Percentiles rank a stretch among this genome's conserved stretches.
Conservation (phyloP, 345 rosid genomes). For the Syzygium jambos region DNA sequence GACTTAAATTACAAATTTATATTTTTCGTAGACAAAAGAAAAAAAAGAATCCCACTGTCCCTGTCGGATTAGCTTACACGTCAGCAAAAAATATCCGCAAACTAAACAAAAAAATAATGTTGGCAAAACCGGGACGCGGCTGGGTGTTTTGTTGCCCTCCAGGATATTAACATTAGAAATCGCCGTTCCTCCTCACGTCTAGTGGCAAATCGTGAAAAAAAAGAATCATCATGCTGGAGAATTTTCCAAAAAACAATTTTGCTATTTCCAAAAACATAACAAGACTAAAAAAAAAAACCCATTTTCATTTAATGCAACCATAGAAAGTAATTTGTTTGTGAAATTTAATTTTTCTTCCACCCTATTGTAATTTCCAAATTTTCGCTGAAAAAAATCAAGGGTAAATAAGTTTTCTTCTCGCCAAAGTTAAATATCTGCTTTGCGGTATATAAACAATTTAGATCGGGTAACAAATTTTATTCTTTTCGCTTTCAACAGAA, state of each 20-base stretch:
- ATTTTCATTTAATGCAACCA: not conserved
- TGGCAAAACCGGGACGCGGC: not conserved
- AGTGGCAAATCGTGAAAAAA: not conserved
- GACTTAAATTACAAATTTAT: not conserved
- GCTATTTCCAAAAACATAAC: not conserved
- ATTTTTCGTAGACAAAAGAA: not conserved
- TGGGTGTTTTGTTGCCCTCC: not conserved
- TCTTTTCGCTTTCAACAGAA: not conserved
- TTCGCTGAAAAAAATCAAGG: too few relatives aligned
- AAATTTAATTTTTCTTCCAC: too few relatives aligned
- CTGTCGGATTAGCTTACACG: not conserved
- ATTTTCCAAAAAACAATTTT: not conserved
- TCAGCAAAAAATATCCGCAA: slow-evolving; percentile 10
- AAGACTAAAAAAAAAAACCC: not conserved
- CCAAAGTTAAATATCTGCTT: not conserved
- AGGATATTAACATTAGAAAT: not conserved
- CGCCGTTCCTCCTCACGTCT: not conserved
- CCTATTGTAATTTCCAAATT: too few relatives aligned
- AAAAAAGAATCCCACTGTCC: not conserved
- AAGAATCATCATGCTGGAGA: not conserved
- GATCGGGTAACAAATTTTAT: not conserved
- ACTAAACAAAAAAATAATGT: not conserved
- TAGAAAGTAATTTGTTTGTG: too few relatives aligned
- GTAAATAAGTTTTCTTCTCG: too few relatives aligned
- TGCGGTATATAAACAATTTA: not conserved